Conservation (phyloP, 352 stramenopile species). For the Thraustochytrium aureum region DNA sequence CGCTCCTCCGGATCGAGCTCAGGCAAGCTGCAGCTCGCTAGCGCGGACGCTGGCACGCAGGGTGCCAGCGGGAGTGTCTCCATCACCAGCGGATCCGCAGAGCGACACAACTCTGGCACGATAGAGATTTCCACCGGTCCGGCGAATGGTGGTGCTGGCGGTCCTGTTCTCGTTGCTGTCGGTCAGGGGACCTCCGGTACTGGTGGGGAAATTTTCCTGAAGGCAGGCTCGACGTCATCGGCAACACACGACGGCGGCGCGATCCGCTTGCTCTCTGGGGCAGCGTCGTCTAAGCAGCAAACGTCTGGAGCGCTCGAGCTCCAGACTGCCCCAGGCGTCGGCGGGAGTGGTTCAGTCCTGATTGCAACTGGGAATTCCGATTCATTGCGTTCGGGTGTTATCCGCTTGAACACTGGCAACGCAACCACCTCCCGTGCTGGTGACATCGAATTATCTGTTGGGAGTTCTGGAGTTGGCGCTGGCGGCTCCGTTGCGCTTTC, state of each 20-base stretch:
- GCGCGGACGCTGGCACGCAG: constrained; percentile 67
- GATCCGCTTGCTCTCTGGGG: too few relatives aligned
- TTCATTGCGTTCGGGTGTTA: too few relatives aligned
- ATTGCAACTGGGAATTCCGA: too few relatives aligned
- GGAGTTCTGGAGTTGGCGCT: too few relatives aligned
- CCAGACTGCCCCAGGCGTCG: too few relatives aligned
- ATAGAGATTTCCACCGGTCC: constrained; percentile 68
- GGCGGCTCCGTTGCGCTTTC: too few relatives aligned
- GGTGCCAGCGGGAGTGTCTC: constrained; percentile 71
- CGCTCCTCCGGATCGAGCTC: constrained; percentile 63
- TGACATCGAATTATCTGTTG: constrained; percentile 61
- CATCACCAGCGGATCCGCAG: constrained; percentile 66
- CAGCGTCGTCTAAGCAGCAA: too few relatives aligned
- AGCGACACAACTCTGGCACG: constrained; percentile 70
- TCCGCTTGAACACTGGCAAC: constrained; percentile 61
- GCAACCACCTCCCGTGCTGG: constrained; percentile 61
- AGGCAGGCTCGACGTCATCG: constrained; percentile 59
- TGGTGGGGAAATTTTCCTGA: constrained; percentile 60
- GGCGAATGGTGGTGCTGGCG: constrained; percentile 60
- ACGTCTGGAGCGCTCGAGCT: too few relatives aligned
- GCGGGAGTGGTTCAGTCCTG: too few relatives aligned
- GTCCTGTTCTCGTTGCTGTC: constrained; percentile 61
- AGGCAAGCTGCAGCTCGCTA: constrained; percentile 71
- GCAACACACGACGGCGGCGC: too few relatives aligned
- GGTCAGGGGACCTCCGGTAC: constrained; percentile 57